A percentile compares a stretch with the other conserved stretches of the same genome.
These are phyloP conservation scores for Eucalyptus polybractea DNA, from an alignment of 345 rosid species.

Conservation along the genomic window DNA sequence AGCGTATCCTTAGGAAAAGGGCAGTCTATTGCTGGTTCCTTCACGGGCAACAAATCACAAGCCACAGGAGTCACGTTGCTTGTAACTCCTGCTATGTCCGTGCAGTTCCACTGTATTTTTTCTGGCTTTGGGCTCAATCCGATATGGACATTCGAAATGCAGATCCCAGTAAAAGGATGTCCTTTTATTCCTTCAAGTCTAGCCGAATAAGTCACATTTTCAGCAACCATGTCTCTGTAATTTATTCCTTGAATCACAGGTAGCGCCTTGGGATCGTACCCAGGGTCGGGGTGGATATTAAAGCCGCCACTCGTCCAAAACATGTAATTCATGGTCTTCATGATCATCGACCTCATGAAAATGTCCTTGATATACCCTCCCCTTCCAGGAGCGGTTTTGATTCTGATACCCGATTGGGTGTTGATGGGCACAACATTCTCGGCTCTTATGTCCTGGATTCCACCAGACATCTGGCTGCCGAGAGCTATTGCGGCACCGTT, in stretches of 20 bases:
- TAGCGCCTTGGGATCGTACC: constrained; percentile 51
- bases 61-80: constrained; percentile 49
- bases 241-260: constrained; percentile 37
- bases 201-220: constrained; percentile 42
- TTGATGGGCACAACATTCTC: constrained; percentile 42
- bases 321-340: constrained; percentile 60
- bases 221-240: constrained; percentile 38
- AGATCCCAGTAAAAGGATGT: constrained; percentile 38
- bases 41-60: constrained; percentile 32
- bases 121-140: constrained; percentile 19
- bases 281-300: constrained; percentile 43
- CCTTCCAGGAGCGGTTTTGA: constrained; percentile 59
- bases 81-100: constrained; percentile 32
- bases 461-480: constrained; percentile 89
- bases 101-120: constrained; percentile 59
- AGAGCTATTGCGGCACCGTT: constrained; percentile 65
- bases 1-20: constrained; percentile 41
- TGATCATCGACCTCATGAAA: constrained; percentile 27
- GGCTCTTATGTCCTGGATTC: constrained; percentile 44
- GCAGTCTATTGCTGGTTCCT: constrained; percentile 18
- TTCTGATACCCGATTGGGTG: constrained; percentile 44
- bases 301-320: constrained; percentile 70
- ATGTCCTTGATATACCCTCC: constrained; percentile 62
- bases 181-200: constrained; percentile 34
- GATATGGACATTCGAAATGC: constrained; percentile 60